Evolutionary conservation across 352 stramenopile genomes (phyloP), one percentile per base, ranked within the genome.

Genomic region (Globisporangium rhizosaccharum): DNA sequence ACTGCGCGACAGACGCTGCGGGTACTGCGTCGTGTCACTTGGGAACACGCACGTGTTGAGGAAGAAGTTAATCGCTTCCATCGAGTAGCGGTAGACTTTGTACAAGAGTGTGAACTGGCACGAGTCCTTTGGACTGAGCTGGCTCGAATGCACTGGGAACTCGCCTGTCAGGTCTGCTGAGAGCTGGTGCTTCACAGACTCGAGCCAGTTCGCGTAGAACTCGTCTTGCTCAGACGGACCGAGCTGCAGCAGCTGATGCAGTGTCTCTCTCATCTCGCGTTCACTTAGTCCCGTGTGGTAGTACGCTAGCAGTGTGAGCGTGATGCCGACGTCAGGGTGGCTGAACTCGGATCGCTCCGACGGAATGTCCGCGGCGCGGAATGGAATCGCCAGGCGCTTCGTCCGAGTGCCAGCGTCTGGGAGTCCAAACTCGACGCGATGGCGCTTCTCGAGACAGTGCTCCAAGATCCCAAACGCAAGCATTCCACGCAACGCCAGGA

Each of bases 381-480:
- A 97, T n/a, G 89, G 91, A 17, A 97, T 85, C 10, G 85, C 88
- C 23, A 97, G 70, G 23, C 71, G 68, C 61, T 96, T 96, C 0
- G 3, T 42, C 26, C 82, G 83, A 0, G 68, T 63, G 0, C 61
- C 62, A 41, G 56, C 53, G 8, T 67, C 44, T 18, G 74, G 67
- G 47, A 96, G 65, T 0, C 88, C 90, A 66, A 84, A 97, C 41
- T 90, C 62, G 0, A 96, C 87, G 18, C 87, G 71, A 56, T 92
- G 81, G 4, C 87, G 79, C 65, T 96, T 95, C 49, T 95, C 57
- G n/a, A 97, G 51, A 37, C 85, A 93, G 25, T 92, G 83, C 28
- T 90, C 67, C 10, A 97, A 63, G 0, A 96, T 62, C 12, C 78
- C 82, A 58, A 89, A 86, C 15, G 82, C 83, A 12, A 97, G 55